phyloP scores from a whole-genome alignment of 176 grass and related monocot genomes.

The Oryza officinalis region DNA sequence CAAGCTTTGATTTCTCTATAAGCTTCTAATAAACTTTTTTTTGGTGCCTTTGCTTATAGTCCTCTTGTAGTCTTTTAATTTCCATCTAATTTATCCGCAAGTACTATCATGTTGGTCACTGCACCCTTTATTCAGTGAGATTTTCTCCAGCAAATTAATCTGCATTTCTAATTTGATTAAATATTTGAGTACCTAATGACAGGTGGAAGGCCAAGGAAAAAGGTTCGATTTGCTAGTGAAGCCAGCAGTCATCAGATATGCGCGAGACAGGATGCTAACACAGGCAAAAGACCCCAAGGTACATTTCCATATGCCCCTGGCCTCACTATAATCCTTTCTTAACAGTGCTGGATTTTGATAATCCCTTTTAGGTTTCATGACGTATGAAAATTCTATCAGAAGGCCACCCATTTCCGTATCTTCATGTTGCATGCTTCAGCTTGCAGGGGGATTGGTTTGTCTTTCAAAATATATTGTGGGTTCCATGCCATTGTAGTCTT shows the following conservation, averaged over 20 bases:
- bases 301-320: not conserved
- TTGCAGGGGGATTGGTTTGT: not conserved
- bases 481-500: conserved; percentile 13
- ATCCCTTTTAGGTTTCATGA: not conserved
- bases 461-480: not conserved
- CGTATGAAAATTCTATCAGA: not conserved
- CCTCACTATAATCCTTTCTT: not conserved
- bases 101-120: not conserved
- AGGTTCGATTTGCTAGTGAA: conserved; percentile 60
- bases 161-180: conserved; percentile 19
- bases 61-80: not conserved
- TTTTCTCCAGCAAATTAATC: not conserved
- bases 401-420: not conserved
- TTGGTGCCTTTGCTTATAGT: not conserved
- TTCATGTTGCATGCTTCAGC: not conserved
- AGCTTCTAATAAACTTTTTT: not conserved
- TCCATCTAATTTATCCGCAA: not conserved
- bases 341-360: conserved; percentile 5
- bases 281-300: conserved; percentile 33
- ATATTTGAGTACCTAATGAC: conserved; percentile 31
- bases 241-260: conserved; percentile 30
- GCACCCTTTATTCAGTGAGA: not conserved
- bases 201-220: conserved; percentile 64
- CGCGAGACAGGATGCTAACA: conserved; percentile 12
- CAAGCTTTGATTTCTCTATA: not conserved